Conservation (phyloP, 202 grass and related monocot genomes). For the Bolboschoenoplectus hybrid region DNA sequence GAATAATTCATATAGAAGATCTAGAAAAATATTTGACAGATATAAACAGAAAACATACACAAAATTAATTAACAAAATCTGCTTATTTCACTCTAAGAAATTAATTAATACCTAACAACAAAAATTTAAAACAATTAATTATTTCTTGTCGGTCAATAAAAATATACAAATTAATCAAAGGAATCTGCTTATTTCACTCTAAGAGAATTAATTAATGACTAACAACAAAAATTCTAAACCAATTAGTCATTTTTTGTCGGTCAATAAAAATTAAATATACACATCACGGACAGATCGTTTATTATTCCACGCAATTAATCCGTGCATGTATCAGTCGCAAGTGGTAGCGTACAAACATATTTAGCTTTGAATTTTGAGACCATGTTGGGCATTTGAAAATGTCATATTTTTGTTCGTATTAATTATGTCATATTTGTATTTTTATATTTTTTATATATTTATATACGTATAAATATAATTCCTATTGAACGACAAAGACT, state of each 20-base stretch:
- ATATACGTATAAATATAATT: neutral
- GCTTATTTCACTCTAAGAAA: too few relatives aligned
- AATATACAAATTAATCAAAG: too few relatives aligned
- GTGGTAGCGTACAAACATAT: neutral
- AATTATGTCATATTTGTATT: neutral
- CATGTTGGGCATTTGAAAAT: neutral
- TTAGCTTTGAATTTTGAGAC: neutral
- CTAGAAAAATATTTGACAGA: too few relatives aligned
- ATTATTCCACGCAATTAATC: neutral
- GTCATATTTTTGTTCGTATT: conserved; percentile 2
- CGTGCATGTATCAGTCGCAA: neutral
- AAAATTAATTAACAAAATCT: too few relatives aligned
- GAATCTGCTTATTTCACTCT: too few relatives aligned
- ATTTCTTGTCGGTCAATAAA: too few relatives aligned
- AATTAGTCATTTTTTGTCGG: neutral
- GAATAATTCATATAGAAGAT: too few relatives aligned
- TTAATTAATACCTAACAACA: too few relatives aligned
- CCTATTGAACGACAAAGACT: neutral
- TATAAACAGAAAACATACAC: too few relatives aligned
- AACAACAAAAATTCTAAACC: neutral
- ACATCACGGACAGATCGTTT: neutral
- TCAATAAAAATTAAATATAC: neutral
- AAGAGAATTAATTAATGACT: too few relatives aligned
- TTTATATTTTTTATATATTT: neutral
- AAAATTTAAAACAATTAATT: too few relatives aligned